Conservation (phyloP, 2,329 filamentous ascomycete genomes). For the Aspergillus ochraceus region DNA sequence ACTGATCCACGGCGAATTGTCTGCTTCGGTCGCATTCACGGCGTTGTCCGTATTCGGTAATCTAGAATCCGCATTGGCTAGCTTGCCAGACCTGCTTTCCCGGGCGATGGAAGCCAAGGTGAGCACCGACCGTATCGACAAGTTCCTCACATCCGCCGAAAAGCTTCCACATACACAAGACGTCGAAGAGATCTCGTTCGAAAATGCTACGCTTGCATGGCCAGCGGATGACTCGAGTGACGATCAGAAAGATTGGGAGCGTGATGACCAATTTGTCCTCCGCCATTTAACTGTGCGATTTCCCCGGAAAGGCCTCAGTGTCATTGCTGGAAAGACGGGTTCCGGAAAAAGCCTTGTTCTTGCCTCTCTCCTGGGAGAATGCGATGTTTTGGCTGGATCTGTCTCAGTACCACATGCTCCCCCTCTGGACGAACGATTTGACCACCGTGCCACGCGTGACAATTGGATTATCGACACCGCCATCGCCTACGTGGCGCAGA, state of each 20-base stretch:
- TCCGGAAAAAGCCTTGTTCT: constrained; percentile 75
- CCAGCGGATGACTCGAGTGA: constrained; percentile 61
- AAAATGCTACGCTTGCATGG: constrained; percentile 70
- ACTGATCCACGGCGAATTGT: constrained; percentile 60
- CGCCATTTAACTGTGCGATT: constrained; percentile 67
- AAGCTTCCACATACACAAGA: constrained; percentile 55
- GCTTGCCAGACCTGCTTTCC: constrained; percentile 72
- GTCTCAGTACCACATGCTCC: constrained; percentile 55
- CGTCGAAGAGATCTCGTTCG: constrained; percentile 63
- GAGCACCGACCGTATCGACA: constrained; percentile 70
- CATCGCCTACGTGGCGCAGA: constrained; percentile 75
- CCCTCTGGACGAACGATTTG: constrained; percentile 57
- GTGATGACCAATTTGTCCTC: constrained; percentile 55
- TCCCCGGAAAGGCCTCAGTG: constrained; percentile 68
- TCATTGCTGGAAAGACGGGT: constrained; percentile 75
- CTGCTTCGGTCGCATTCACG: constrained; percentile 76
- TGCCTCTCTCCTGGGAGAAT: constrained; percentile 71
- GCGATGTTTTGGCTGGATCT: constrained; percentile 64
- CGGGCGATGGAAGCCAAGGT: constrained; percentile 70
- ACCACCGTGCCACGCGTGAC: constrained; percentile 59
- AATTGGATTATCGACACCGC: constrained; percentile 71
- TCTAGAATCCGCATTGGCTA: constrained; percentile 69
- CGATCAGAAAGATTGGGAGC: constrained; percentile 37
- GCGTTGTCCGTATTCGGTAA: constrained; percentile 70
- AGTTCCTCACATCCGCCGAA: constrained; percentile 69